Percentiles rank a stretch among this genome's conserved stretches.
These are phyloP conservation scores for Psilocybe subaeruginosa DNA, from an alignment of 768 basidiomycete genomes.

Conservation along the genomic window DNA sequence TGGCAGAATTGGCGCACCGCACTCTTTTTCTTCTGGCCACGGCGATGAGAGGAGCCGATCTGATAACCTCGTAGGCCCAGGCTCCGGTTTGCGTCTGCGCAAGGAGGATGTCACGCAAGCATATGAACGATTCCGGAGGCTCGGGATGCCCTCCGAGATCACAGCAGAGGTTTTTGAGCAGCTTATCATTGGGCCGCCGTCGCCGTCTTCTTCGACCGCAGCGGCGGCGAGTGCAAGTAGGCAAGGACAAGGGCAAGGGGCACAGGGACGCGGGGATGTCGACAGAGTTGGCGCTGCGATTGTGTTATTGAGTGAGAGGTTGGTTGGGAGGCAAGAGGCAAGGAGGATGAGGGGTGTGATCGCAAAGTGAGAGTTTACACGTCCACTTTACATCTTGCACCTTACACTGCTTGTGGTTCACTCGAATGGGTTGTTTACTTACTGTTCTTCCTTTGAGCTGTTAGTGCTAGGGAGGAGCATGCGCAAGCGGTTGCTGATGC, in stretches of 20 bases:
- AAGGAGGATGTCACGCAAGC: neutral
- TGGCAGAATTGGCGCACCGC: too few relatives aligned
- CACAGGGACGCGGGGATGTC: too few relatives aligned
- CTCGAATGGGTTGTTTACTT: neutral
- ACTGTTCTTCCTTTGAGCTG: neutral
- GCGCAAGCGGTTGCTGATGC: neutral
- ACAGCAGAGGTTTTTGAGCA: conserved; percentile 8
- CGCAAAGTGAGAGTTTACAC: conserved; percentile 1
- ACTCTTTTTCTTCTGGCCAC: too few relatives aligned
- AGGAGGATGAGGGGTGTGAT: conserved; percentile 4
- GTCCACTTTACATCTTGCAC: neutral
- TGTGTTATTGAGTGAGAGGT: neutral
- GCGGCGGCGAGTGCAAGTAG: too few relatives aligned
- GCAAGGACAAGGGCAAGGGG: too few relatives aligned
- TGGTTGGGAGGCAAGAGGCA: conserved; percentile 16
- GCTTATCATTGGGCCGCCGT: neutral
- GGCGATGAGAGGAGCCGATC: too few relatives aligned
- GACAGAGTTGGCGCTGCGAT: neutral
- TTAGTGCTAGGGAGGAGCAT: neutral
- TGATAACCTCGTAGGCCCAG: too few relatives aligned
- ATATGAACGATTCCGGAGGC: conserved; percentile 5
- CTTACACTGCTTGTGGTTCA: neutral
- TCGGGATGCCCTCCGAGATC: conserved; percentile 16
- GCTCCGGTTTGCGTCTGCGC: neutral
- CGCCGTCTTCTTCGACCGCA: too few relatives aligned